A percentile compares a stretch with the other conserved stretches of the same genome.
Evolutionary conservation across 2,329 filamentous ascomycete genomes (phyloP).

Genomic region (Arthroderma uncinatum): DNA sequence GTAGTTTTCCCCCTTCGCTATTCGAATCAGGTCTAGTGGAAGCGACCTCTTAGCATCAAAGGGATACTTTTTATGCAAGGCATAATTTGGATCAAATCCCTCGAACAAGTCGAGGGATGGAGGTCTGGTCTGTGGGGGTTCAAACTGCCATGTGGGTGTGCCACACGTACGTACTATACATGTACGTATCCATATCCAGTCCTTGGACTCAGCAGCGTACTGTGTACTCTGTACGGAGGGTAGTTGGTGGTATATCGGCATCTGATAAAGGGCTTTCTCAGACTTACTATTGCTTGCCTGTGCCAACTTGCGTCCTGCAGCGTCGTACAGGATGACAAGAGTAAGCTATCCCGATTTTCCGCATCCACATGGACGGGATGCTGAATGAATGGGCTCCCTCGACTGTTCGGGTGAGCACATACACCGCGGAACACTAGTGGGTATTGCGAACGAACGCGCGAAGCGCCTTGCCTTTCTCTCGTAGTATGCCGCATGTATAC

Average conservation of each 20-base stretch:
- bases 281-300: background rate
- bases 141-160: background rate
- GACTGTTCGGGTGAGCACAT: background rate
- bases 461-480: background rate
- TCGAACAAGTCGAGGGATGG: background rate
- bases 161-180: background rate
- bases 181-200: background rate
- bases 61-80: conserved; percentile 1
- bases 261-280: background rate
- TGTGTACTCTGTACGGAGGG: background rate
- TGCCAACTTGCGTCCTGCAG: conserved; percentile 2
- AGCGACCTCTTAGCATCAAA: background rate
- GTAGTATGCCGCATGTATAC: background rate
- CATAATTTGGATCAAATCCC: background rate
- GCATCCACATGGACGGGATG: conserved; percentile 2
- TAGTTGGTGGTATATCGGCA: background rate
- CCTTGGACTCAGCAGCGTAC: background rate
- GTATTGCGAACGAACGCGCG: conserved; percentile 4
- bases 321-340: background rate
- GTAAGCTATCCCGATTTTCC: background rate
- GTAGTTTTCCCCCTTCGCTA: background rate
- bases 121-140: background rate
- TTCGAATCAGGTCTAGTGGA: background rate
- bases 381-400: background rate
- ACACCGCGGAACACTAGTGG: background rate